A percentile compares a stretch with the other conserved stretches of the same genome.
phyloP scores from a whole-genome alignment of 139 green algal species.

The Chlamydomonas incerta region DNA sequence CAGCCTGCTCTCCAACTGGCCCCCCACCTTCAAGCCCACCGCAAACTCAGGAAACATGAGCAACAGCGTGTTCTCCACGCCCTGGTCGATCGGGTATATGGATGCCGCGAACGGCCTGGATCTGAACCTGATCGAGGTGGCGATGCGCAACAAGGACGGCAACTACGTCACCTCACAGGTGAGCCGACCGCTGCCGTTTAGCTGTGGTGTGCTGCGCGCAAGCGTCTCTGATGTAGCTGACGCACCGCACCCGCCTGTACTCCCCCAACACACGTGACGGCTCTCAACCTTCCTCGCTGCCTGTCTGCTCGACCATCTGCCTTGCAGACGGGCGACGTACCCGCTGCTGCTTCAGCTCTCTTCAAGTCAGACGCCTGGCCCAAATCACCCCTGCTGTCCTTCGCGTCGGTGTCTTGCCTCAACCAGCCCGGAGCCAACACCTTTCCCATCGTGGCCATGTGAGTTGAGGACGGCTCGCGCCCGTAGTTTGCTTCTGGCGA shows the following conservation, averaged over 20 bases:
- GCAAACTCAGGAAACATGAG: slow-evolving; percentile 26
- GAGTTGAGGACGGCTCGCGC: too few relatives aligned
- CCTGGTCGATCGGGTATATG: slow-evolving; percentile 51
- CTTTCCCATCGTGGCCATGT: slow-evolving; percentile 53
- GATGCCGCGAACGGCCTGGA: slow-evolving; percentile 33
- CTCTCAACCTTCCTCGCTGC: too few relatives aligned
- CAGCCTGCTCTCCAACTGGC: slow-evolving; percentile 18
- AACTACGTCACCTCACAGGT: slow-evolving; percentile 13
- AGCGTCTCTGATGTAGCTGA: neutral
- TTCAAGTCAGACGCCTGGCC: slow-evolving; percentile 52
- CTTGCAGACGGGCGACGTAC: slow-evolving; percentile 18
- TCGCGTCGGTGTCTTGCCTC: slow-evolving; percentile 34
- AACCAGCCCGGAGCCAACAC: slow-evolving; percentile 47
- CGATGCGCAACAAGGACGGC: slow-evolving; percentile 38
- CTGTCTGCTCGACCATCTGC: neutral
- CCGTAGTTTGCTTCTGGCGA: too few relatives aligned
- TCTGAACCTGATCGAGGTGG: slow-evolving; percentile 40
- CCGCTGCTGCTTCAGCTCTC: slow-evolving; percentile 29
- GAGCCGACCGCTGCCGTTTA: neutral
- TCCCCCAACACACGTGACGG: too few relatives aligned
- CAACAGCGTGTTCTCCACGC: neutral
- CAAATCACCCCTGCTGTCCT: slow-evolving; percentile 6
- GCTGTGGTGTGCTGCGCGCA: too few relatives aligned
- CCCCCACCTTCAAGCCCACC: neutral
- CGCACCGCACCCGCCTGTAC: too few relatives aligned